Percentiles rank a stretch among this genome's conserved stretches.
These are phyloP conservation scores for Skeletonema costatum DNA, from an alignment of 108 stramenopile species.

Conservation along the genomic window DNA sequence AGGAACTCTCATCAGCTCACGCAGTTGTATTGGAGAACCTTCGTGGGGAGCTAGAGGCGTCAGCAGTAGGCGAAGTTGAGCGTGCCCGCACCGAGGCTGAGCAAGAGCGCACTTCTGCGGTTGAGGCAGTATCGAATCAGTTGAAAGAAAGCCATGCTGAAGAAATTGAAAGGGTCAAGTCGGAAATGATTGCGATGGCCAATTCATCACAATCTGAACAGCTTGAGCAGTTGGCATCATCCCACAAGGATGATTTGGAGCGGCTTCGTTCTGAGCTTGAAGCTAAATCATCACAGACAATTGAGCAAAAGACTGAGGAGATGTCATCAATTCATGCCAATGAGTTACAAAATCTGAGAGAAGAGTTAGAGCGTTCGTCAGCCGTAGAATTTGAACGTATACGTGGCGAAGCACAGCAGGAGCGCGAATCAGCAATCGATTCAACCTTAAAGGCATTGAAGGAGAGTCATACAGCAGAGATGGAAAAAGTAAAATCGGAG, in stretches of 20 bases:
- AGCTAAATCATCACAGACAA: constrained; percentile 4
- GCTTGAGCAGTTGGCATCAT: not conserved
- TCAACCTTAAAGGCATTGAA: constrained; percentile 10
- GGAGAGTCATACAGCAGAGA: constrained; percentile 11
- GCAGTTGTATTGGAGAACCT: constrained; percentile 9
- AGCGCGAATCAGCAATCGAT: not conserved
- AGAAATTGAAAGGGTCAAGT: constrained; percentile 19
- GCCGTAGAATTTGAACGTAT: constrained; percentile 8
- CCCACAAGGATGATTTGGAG: constrained; percentile 1
- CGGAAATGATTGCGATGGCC: constrained; percentile 3
- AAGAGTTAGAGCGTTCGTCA: not conserved
- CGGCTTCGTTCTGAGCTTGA: constrained; percentile 3
- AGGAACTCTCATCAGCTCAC: constrained; percentile 6
- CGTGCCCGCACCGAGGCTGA: constrained; percentile 18
- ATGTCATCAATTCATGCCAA: constrained; percentile 11
- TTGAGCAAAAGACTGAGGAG: constrained; percentile 16
- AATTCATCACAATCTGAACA: constrained; percentile 14
- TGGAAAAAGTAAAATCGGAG: constrained; percentile 12
- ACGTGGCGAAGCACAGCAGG: not conserved
- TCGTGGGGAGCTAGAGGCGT: not conserved
- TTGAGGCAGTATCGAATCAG: constrained; percentile 14
- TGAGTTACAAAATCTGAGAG: constrained; percentile 32
- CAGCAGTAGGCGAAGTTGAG: constrained; percentile 3
- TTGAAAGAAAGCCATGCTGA: constrained; percentile 6
- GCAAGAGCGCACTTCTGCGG: constrained; percentile 2